Percentiles rank a stretch among this genome's conserved stretches.
phyloP scores from a whole-genome alignment of 2,329 filamentous ascomycete genomes.

The Cladobotryum protrusum region DNA sequence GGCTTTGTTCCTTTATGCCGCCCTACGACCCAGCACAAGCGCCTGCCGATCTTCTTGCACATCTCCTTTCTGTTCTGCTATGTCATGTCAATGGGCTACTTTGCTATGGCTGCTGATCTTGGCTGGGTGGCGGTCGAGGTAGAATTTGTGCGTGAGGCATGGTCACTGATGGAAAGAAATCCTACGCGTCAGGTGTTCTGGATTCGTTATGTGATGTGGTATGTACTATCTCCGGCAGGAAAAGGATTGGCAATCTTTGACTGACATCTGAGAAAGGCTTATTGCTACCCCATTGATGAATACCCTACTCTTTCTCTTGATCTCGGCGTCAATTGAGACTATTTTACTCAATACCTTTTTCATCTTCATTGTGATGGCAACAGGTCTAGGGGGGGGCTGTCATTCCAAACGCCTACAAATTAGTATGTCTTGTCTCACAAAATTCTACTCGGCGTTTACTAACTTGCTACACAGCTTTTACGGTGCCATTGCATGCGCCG shows the following conservation, averaged over 20 bases:
- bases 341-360: conserved; percentile 43
- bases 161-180: conserved; percentile 18
- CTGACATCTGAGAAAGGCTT: conserved; percentile 12
- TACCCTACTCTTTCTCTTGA: conserved; percentile 56
- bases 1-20: not conserved
- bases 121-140: conserved; percentile 41
- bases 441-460: not conserved
- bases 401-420: conserved; percentile 23
- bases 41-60: not conserved
- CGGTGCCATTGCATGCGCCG: not conserved
- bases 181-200: conserved; percentile 52
- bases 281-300: conserved; percentile 59
- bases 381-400: conserved; percentile 43
- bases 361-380: conserved; percentile 40
- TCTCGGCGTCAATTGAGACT: conserved; percentile 46
- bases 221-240: no score
- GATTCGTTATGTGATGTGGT: conserved; percentile 49
- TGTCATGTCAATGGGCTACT: conserved; percentile 46
- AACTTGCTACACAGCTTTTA: not conserved
- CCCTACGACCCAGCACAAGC: not conserved
- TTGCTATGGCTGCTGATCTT: conserved; percentile 44
- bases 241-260: not conserved
- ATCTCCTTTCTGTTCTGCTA: not conserved
- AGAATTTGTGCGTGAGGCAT: conserved; percentile 41
- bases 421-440: not conserved